These are phyloP conservation scores for Epithemia pelagica DNA, from an alignment of 108 stramenopile species.

Conservation along the genomic window DNA sequence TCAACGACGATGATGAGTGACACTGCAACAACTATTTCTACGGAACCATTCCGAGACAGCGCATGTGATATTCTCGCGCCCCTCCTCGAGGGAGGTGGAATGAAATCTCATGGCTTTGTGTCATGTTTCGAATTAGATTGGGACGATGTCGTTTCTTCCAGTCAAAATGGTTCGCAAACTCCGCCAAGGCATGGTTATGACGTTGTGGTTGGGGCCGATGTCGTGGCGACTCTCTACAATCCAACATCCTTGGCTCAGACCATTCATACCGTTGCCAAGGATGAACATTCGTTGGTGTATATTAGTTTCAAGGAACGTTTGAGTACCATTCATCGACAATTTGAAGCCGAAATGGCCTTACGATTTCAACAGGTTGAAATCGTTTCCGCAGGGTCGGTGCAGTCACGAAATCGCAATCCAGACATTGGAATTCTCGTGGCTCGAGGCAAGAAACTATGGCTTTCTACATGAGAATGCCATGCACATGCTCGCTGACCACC, in stretches of 20 bases:
- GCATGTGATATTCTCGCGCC: neutral
- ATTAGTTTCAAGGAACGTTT: slow-evolving; percentile 57
- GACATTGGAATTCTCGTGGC: slow-evolving; percentile 49
- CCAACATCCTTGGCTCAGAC: slow-evolving; percentile 58
- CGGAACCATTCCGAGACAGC: no score
- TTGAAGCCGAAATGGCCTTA: slow-evolving; percentile 43
- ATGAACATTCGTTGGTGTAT: slow-evolving; percentile 43
- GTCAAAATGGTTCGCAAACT: neutral
- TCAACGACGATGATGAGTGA: neutral
- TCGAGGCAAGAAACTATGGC: slow-evolving; percentile 26
- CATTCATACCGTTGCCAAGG: slow-evolving; percentile 38
- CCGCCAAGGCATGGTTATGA: slow-evolving; percentile 29
- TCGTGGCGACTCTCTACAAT: slow-evolving; percentile 72
- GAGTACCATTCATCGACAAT: slow-evolving; percentile 38
- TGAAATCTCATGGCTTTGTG: neutral
- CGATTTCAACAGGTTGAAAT: slow-evolving; percentile 40
- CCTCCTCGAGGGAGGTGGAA: neutral
- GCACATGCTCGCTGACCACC: no score
- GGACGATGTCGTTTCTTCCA: slow-evolving; percentile 34
- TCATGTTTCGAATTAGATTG: slow-evolving; percentile 39
- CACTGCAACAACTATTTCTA: neutral
- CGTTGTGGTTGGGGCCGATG: slow-evolving; percentile 72
- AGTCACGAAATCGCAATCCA: slow-evolving; percentile 55
- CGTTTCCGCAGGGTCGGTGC: slow-evolving; percentile 5
- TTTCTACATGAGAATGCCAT: no score